Evolutionary conservation across 805 yeast species (phyloP).

Genomic region (Torulaspora gathmanii): DNA sequence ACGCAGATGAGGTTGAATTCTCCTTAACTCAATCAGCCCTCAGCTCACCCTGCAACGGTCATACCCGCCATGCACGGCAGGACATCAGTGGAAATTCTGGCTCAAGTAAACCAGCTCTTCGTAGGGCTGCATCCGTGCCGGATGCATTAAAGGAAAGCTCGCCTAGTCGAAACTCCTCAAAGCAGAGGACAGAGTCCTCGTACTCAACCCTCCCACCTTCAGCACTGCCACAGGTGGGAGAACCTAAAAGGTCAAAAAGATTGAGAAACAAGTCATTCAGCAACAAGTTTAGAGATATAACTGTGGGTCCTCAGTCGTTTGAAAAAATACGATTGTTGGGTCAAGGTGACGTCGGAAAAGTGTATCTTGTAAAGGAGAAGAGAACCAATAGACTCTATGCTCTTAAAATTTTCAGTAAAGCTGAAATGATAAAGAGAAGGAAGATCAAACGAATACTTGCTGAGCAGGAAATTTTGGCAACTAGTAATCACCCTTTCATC

Average conservation of each 20-base stretch:
- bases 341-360: conserved; percentile 97
- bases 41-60: conserved; percentile 6
- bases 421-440: conserved; percentile 92
- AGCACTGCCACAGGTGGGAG: conserved; percentile 10
- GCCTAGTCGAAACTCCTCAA: not conserved
- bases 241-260: conserved; percentile 34
- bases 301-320: conserved; percentile 81
- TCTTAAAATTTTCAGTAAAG: conserved; percentile 83
- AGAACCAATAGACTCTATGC: conserved; percentile 73
- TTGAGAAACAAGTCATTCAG: conserved; percentile 51
- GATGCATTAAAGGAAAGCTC: conserved; percentile 42
- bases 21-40: conserved; percentile 2
- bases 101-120: conserved; percentile 38
- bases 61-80: conserved; percentile 1
- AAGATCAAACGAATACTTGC: conserved; percentile 92
- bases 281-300: conserved; percentile 66
- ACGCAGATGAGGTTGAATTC: conserved; percentile 8
- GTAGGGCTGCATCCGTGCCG: conserved; percentile 86
- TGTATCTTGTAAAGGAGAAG: conserved; percentile 83
- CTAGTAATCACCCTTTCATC: conserved; percentile 94
- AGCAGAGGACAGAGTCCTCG: conserved; percentile 3
- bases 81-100: not conserved
- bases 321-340: conserved; percentile 89
- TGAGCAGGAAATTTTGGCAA: conserved; percentile 93
- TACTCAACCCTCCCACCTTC: not conserved